These are phyloP conservation scores for Geosmithia morbida DNA, from an alignment of 2,329 filamentous ascomycete species.

Conservation along the genomic window DNA sequence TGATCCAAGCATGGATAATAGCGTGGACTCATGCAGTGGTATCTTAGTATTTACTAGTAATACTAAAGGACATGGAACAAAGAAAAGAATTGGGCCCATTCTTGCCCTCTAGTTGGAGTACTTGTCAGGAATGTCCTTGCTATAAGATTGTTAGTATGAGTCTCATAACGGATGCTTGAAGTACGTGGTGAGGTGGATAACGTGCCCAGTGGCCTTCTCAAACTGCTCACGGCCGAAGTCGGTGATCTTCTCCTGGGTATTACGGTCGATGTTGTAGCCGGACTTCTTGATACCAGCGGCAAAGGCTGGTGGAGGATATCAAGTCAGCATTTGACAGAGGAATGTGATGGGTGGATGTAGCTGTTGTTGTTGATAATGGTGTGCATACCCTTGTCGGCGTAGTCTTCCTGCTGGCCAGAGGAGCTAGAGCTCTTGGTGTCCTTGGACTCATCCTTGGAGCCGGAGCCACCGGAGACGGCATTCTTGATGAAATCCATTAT, in stretches of 20 bases:
- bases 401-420: constrained; percentile 13
- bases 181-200: neutral
- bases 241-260: constrained; percentile 14
- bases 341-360: neutral
- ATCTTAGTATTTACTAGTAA: neutral
- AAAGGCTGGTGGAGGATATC: constrained; percentile 8
- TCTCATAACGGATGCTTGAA: neutral
- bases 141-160: constrained; percentile 2
- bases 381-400: constrained; percentile 12
- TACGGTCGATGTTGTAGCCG: constrained; percentile 10
- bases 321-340: neutral
- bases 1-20: neutral
- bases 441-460: constrained; percentile 7
- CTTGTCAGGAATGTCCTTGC: constrained; percentile 11
- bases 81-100: neutral
- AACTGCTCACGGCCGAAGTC: constrained; percentile 9
- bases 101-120: constrained; percentile 10
- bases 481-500: constrained; percentile 26
- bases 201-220: constrained; percentile 13
- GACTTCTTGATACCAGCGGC: constrained; percentile 9
- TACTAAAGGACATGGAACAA: neutral
- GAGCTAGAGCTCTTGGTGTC: constrained; percentile 4
- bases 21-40: neutral
- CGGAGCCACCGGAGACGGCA: constrained; percentile 7
- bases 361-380: neutral